Evolutionary conservation across 2,329 filamentous ascomycete genomes (phyloP).

Genomic region (Blastomyces silverae): DNA sequence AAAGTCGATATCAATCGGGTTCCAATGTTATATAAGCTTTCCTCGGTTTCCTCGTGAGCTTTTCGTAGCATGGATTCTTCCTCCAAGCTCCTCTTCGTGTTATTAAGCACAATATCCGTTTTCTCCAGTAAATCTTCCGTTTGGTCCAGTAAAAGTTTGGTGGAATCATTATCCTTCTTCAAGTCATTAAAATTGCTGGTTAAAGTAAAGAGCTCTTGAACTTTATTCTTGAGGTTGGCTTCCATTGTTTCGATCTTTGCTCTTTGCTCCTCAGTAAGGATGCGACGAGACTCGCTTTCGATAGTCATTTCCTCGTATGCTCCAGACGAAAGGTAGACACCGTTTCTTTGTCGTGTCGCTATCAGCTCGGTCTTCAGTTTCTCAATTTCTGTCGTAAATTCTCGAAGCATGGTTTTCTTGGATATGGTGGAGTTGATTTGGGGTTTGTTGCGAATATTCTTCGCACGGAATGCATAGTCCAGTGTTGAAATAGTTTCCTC

Average conservation of each 20-base stretch:
- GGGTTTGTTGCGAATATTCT: slow-evolving; percentile 97
- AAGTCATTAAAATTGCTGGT: slow-evolving; percentile 81
- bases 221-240: slow-evolving; percentile 80
- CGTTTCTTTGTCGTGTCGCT: slow-evolving; percentile 84
- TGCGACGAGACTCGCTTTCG: slow-evolving; percentile 84
- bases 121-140: slow-evolving; percentile 78
- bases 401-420: slow-evolving; percentile 83
- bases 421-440: slow-evolving; percentile 88
- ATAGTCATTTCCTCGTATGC: slow-evolving; percentile 85
- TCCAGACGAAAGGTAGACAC: slow-evolving; percentile 86
- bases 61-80: slow-evolving; percentile 74
- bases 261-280: slow-evolving; percentile 84
- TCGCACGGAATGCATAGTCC: slow-evolving; percentile 94
- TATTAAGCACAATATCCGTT: slow-evolving; percentile 73
- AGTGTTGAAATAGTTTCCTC: slow-evolving; percentile 98
- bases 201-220: slow-evolving; percentile 81
- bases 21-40: slow-evolving; percentile 65
- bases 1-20: slow-evolving; percentile 71
- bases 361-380: slow-evolving; percentile 91
- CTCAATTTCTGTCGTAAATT: slow-evolving; percentile 89
- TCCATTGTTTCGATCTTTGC: slow-evolving; percentile 92
- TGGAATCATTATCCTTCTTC: slow-evolving; percentile 83
- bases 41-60: slow-evolving; percentile 80
- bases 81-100: slow-evolving; percentile 66
- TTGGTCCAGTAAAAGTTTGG: slow-evolving; percentile 63